phyloP scores from a whole-genome alignment of 176 grass and related monocot species.

The Carex cristatella region DNA sequence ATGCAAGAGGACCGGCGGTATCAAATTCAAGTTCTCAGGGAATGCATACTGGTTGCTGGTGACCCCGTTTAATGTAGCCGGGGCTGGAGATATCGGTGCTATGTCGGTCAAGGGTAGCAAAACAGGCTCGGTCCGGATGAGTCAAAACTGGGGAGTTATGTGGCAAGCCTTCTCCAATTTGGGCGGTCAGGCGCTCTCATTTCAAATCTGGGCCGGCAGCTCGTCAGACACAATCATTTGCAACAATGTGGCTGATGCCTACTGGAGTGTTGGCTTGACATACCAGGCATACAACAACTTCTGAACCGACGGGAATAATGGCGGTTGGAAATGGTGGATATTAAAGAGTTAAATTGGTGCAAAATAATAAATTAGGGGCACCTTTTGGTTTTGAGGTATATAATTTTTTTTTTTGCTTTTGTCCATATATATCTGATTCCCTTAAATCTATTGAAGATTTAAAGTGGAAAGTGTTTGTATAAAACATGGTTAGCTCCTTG shows the following conservation, averaged over 20 bases:
- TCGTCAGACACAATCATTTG: conserved; percentile 31
- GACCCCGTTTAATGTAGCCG: conserved; percentile 52
- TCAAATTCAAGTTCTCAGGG: conserved; percentile 47
- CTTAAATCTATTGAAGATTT: background rate
- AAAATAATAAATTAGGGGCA: background rate
- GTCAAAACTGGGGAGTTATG: conserved; percentile 53
- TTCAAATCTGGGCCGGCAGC: conserved; percentile 38
- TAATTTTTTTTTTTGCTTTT: background rate
- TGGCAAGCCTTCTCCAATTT: conserved; percentile 41
- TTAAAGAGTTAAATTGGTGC: background rate
- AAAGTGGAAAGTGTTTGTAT: conserved; percentile 1
- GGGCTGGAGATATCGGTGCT: conserved; percentile 32
- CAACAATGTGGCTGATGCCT: conserved; percentile 32
- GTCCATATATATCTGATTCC: background rate
- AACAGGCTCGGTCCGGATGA: conserved; percentile 18
- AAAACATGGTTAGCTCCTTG: background rate
- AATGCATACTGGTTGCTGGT: conserved; percentile 62
- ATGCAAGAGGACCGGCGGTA: conserved; percentile 32
- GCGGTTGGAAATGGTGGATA: background rate
- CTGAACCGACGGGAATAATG: background rate
- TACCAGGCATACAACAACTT: conserved; percentile 67
- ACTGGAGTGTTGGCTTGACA: conserved; percentile 39
- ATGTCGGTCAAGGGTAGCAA: conserved; percentile 21
- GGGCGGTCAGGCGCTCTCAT: conserved; percentile 23
- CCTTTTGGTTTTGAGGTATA: background rate